Evolutionary conservation across 768 basidiomycete genomes (phyloP), one percentile per base, ranked within the genome.

Genomic region (Ramaria rubella): DNA sequence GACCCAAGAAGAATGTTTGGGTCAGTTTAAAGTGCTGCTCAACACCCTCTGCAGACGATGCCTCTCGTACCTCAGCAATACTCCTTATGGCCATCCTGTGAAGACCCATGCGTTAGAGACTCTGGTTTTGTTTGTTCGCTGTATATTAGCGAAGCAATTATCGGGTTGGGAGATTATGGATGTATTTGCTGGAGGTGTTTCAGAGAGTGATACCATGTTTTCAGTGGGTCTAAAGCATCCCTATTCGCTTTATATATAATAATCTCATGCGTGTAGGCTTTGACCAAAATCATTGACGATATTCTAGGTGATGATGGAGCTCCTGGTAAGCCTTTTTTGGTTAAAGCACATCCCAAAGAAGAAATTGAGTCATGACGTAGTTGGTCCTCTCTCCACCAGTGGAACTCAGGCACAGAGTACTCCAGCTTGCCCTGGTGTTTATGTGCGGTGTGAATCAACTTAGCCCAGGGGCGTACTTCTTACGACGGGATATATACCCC

Each of bases 161-260:
- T 75, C 80, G 3, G 86, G 86, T 29, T 86, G 82, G 83, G 86
- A 87, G 63, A 75, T 81, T 6, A 87, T 87, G 85, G 80, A 86
- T 38, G 65, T 85, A 23, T 76, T 86, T 43, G 83, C 82, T 2
- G 82, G 82, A 14, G 79, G 78, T 42, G 81, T 84, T 4, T 71
- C 68, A 11, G 71, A 77, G 52, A 84, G 83, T 52, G 85, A 87
- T 64, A 60, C 58, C 17, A 72, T 81, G 11, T 86, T 87, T 66
- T 79, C 75, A 69, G 84, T 74, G 49, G 51, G 63, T 38, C 31
- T 45, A 29, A 17, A 30, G 8, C 31, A n/a, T 5, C 8, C 2
- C n/a, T n/a, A n/a, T 26, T 36, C 5, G 6, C 1, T 38, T 12
- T 14, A 17, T 23, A 31, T 23, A 24, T 44, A 44, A 24, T 6